Conservation (phyloP, 345 rosid species). For the Firmiana major region DNA sequence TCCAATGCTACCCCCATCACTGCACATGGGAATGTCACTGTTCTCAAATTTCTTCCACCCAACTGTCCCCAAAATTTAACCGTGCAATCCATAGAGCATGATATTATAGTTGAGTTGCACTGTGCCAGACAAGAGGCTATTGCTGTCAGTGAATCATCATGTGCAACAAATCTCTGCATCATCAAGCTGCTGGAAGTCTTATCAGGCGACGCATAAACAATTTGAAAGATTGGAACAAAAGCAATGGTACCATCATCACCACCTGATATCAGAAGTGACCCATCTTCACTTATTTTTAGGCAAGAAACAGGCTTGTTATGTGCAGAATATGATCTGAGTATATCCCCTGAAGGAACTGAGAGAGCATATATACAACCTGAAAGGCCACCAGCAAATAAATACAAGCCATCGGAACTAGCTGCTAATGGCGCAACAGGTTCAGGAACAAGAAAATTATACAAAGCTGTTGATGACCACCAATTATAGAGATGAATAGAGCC, state of each 20-base stretch:
- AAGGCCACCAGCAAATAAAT: conserved; percentile 43
- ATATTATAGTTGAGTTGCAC: conserved; percentile 15
- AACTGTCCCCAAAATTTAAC: conserved; percentile 35
- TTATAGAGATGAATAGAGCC: conserved; percentile 43
- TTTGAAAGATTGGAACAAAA: conserved; percentile 30
- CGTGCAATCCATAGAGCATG: conserved; percentile 40
- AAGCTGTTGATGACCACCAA: conserved; percentile 40
- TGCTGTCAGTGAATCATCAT: conserved; percentile 36
- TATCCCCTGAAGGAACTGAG: conserved; percentile 34
- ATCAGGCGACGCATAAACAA: conserved; percentile 18
- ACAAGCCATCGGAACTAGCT: conserved; percentile 32
- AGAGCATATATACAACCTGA: conserved; percentile 32
- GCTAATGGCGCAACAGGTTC: conserved; percentile 46
- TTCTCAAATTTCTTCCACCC: conserved; percentile 23
- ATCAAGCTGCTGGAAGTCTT: not conserved
- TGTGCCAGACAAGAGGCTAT: conserved; percentile 9
- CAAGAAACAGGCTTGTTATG: conserved; percentile 42
- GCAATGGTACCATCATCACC: conserved; percentile 40
- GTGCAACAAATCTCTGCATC: conserved; percentile 28
- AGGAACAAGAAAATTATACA: conserved; percentile 40
- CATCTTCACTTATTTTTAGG: conserved; percentile 31
- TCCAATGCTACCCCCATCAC: conserved; percentile 27
- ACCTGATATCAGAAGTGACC: conserved; percentile 42
- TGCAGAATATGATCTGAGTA: conserved; percentile 29
- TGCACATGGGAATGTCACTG: conserved; percentile 32